Percentiles rank a stretch among this genome's conserved stretches.
Conservation (phyloP, 2,329 filamentous ascomycete genomes). For the Teratosphaeriaceae sp. region DNA sequence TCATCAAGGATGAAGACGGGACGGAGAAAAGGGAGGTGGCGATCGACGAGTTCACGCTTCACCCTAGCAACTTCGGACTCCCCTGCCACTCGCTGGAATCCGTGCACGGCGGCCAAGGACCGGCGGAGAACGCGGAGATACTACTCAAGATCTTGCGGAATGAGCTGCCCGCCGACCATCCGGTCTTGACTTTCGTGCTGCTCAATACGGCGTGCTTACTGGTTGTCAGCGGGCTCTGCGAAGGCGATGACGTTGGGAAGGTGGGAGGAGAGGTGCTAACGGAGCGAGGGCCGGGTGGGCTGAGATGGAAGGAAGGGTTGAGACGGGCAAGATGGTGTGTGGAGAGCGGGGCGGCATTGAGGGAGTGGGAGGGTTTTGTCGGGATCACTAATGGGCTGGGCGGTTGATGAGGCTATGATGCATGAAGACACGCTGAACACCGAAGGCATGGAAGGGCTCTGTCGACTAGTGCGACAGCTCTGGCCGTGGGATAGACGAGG, state of each 20-base stretch:
- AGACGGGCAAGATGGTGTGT: constrained; percentile 82
- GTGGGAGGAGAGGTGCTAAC: constrained; percentile 69
- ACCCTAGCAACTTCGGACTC: constrained; percentile 83
- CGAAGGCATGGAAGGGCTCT: too few relatives aligned
- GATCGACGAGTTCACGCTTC: constrained; percentile 70
- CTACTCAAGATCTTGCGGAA: constrained; percentile 69
- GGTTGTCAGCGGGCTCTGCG: constrained; percentile 78
- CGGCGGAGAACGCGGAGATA: constrained; percentile 80
- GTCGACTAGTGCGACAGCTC: too few relatives aligned
- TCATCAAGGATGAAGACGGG: constrained; percentile 36
- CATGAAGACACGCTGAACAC: too few relatives aligned
- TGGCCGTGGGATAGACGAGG: too few relatives aligned
- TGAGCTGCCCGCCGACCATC: constrained; percentile 66
- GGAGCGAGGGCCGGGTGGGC: constrained; percentile 76
- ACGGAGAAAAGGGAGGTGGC: constrained; percentile 44
- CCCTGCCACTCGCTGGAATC: constrained; percentile 63
- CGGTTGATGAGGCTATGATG: background rate
- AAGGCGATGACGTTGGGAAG: constrained; percentile 79
- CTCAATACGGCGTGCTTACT: constrained; percentile 89
- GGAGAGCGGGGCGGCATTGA: constrained; percentile 77
- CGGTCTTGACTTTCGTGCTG: constrained; percentile 86
- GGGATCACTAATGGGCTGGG: constrained; percentile 59
- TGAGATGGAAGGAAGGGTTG: constrained; percentile 92
- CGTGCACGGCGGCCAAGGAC: constrained; percentile 79
- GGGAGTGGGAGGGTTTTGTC: constrained; percentile 76